phyloP scores from a whole-genome alignment of 2,329 filamentous ascomycete species.

The Ophiobolus disseminans region DNA sequence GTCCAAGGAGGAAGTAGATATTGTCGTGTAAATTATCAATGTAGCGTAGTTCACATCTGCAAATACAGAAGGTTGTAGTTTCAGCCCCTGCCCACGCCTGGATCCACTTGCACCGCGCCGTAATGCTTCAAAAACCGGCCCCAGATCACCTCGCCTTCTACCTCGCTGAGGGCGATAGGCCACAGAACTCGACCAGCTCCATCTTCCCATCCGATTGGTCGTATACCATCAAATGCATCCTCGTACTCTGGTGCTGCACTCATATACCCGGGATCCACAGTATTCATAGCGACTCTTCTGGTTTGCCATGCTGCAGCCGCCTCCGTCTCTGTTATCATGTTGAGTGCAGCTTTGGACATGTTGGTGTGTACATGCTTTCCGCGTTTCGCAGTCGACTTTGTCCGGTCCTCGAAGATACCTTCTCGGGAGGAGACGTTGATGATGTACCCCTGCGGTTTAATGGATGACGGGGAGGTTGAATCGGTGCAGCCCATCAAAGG shows the following conservation, averaged over 20 bases:
- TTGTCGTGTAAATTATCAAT: background rate
- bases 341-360: slow-evolving; percentile 23
- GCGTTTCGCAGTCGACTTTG: slow-evolving; percentile 7
- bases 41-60: background rate
- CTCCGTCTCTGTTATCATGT: slow-evolving; percentile 23
- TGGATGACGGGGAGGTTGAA: background rate
- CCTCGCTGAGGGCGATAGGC: slow-evolving; percentile 17
- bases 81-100: slow-evolving; percentile 10
- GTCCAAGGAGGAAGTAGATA: background rate
- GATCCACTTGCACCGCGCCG: slow-evolving; percentile 16
- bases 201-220: slow-evolving; percentile 20
- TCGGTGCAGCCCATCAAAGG: slow-evolving; percentile 10
- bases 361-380: slow-evolving; percentile 22
- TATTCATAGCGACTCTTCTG: slow-evolving; percentile 15
- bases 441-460: slow-evolving; percentile 15
- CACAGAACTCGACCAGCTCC: slow-evolving; percentile 17
- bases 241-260: slow-evolving; percentile 20
- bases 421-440: slow-evolving; percentile 25
- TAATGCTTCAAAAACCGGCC: slow-evolving; percentile 22
- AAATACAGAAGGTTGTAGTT: background rate
- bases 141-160: slow-evolving; percentile 9
- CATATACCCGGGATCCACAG: slow-evolving; percentile 20
- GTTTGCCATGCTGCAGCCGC: slow-evolving; percentile 11
- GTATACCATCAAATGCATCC: slow-evolving; percentile 11
- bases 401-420: slow-evolving; percentile 19